These are phyloP conservation scores for Daldinia grandis DNA, from an alignment of 495 filamentous ascomycete genomes.

Conservation along the genomic window DNA sequence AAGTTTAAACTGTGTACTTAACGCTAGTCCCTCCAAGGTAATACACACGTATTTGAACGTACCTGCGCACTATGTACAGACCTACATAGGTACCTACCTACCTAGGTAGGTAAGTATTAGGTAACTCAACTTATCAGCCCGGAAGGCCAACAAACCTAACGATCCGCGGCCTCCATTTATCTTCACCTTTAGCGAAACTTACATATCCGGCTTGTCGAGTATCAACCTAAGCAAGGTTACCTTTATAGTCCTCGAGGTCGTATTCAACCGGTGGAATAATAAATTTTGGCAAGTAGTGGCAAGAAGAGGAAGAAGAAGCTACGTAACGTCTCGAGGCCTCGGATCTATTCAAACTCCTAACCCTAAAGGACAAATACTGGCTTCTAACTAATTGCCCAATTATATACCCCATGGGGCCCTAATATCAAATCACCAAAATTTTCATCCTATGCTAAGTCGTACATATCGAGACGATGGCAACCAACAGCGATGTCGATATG, in stretches of 20 bases:
- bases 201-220: neutral
- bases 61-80: neutral
- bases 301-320: neutral
- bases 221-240: constrained; percentile 27
- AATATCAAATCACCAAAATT: neutral
- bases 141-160: constrained; percentile 1
- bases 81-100: neutral
- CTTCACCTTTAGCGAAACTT: constrained; percentile 22
- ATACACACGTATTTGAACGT: neutral
- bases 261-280: neutral
- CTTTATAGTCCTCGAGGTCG: constrained; percentile 1
- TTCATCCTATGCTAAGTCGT: constrained; percentile 1
- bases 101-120: neutral
- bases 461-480: constrained; percentile 44
- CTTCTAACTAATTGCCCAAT: neutral
- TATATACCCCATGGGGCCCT: constrained; percentile 21
- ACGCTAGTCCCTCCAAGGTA: neutral
- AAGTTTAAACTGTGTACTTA: neutral
- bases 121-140: constrained; percentile 25
- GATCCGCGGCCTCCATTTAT: constrained; percentile 11
- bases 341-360: neutral
- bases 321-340: neutral
- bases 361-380: neutral
- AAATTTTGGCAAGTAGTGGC: neutral
- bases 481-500: constrained; percentile 63